Evolutionary conservation across 352 stramenopile genomes (phyloP).

Genomic region (Globisporangium viniferum): DNA sequence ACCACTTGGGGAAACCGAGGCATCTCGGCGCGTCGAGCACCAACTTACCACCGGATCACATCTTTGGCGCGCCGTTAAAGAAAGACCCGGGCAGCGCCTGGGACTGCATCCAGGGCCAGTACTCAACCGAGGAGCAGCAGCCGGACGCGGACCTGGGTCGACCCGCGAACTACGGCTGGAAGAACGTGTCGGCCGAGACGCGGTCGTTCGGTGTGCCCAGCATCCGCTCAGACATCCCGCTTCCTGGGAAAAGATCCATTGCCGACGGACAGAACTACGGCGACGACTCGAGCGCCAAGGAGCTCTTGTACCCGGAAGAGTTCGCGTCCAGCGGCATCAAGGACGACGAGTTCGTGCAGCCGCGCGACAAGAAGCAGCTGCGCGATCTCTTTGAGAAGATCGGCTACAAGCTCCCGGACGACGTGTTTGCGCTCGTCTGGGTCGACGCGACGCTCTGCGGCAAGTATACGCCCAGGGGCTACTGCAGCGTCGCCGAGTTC

Average conservation of each 20-base stretch:
- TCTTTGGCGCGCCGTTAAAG: slow-evolving; percentile 55
- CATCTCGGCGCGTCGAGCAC: slow-evolving; percentile 44
- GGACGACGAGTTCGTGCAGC: slow-evolving; percentile 82
- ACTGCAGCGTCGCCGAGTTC: slow-evolving; percentile 65
- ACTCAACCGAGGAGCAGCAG: slow-evolving; percentile 76
- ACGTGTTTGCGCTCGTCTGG: slow-evolving; percentile 76
- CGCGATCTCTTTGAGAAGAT: slow-evolving; percentile 68
- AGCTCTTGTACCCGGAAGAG: slow-evolving; percentile 83
- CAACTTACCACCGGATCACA: slow-evolving; percentile 40
- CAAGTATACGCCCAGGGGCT: slow-evolving; percentile 38
- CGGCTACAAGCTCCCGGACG: slow-evolving; percentile 50
- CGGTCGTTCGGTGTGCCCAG: slow-evolving; percentile 81
- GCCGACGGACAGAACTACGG: slow-evolving; percentile 91
- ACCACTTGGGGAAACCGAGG: slow-evolving; percentile 69
- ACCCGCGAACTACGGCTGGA: slow-evolving; percentile 82
- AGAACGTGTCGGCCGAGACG: slow-evolving; percentile 60
- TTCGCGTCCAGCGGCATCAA: slow-evolving; percentile 77
- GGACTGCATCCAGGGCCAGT: slow-evolving; percentile 82
- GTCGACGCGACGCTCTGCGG: slow-evolving; percentile 39
- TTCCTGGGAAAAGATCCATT: slow-evolving; percentile 69
- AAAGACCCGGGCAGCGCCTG: slow-evolving; percentile 56
- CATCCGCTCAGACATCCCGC: slow-evolving; percentile 82
- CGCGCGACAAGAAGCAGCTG: slow-evolving; percentile 55
- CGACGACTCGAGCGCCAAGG: slow-evolving; percentile 74
- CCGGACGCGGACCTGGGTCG: slow-evolving; percentile 80